phyloP scores from a whole-genome alignment of 75 land plant genomes.

The Pseudotsuga menziesii region DNA sequence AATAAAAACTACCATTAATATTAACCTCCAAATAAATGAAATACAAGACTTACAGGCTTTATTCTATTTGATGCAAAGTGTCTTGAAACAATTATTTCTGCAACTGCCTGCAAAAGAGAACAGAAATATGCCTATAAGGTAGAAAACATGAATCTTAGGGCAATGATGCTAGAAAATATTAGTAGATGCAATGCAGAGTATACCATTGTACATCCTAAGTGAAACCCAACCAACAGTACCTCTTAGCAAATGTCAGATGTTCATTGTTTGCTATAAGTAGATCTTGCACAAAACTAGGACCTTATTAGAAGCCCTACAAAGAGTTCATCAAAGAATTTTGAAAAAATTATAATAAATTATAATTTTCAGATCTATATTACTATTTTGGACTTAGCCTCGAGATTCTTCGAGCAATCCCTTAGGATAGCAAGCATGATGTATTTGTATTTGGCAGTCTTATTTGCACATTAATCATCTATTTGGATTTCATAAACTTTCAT shows the following conservation, averaged over 20 bases:
- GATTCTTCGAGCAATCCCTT: not conserved
- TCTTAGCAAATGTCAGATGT: not conserved
- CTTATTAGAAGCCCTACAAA: not conserved
- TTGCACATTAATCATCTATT: not conserved
- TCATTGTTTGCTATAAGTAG: not conserved
- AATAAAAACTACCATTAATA: not conserved
- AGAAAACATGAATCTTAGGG: not conserved
- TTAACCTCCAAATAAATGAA: not conserved
- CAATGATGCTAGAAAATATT: not conserved
- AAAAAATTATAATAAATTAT: not conserved
- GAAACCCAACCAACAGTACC: not conserved
- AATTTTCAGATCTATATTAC: not conserved
- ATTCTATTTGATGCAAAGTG: slow-evolving; percentile 49
- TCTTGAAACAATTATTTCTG: slow-evolving; percentile 61
- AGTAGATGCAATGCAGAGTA: not conserved
- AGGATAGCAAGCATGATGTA: not conserved
- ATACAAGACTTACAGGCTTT: slow-evolving; percentile 49
- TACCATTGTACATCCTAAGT: not conserved
- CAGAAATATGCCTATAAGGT: not conserved
- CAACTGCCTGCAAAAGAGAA: slow-evolving; percentile 59
- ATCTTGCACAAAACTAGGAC: not conserved
- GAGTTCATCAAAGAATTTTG: not conserved
- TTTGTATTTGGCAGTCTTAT: not conserved
- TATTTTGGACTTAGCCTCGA: not conserved
- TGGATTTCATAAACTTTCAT: not conserved